Evolutionary conservation across 73 alveolate species (phyloP).

Genomic region (Paramecium sexaurelia): DNA sequence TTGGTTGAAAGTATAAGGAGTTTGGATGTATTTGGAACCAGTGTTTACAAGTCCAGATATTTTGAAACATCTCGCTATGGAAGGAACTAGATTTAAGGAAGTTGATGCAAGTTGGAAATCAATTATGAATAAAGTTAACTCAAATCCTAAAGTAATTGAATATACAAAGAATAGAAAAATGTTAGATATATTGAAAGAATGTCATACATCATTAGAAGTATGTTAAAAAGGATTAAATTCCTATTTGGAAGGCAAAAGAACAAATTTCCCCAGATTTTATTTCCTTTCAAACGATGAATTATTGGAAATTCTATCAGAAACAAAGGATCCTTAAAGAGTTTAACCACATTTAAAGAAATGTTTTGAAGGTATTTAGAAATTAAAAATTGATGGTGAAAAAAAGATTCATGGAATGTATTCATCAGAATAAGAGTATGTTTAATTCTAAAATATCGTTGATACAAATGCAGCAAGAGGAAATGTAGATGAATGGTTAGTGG

Average conservation of each 20-base stretch:
- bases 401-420: slow-evolving; percentile 96
- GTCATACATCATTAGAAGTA: slow-evolving; percentile 87
- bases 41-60: slow-evolving; percentile 97
- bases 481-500: slow-evolving; percentile 99
- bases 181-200: slow-evolving; percentile 87
- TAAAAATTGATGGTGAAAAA: slow-evolving; percentile 95
- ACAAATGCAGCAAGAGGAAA: slow-evolving; percentile 96
- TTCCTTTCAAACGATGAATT: slow-evolving; percentile 97
- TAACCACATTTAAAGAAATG: slow-evolving; percentile 97
- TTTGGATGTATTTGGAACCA: slow-evolving; percentile 97
- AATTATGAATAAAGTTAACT: slow-evolving; percentile 86
- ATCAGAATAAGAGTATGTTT: slow-evolving; percentile 87
- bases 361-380: slow-evolving; percentile 94
- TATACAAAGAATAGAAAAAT: slow-evolving; percentile 87
- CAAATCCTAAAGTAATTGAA: slow-evolving; percentile 86
- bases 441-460: slow-evolving; percentile 84
- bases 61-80: slow-evolving; percentile 94
- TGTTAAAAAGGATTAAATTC: slow-evolving; percentile 87
- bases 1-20: slow-evolving; percentile 94
- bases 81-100: slow-evolving; percentile 91
- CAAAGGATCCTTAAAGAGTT: slow-evolving; percentile 95
- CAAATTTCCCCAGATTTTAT: slow-evolving; percentile 98
- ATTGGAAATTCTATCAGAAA: slow-evolving; percentile 96
- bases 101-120: slow-evolving; percentile 96
- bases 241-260: slow-evolving; percentile 95